Conservation (phyloP, 805 yeast species). For the Kuraishia floccosa region DNA sequence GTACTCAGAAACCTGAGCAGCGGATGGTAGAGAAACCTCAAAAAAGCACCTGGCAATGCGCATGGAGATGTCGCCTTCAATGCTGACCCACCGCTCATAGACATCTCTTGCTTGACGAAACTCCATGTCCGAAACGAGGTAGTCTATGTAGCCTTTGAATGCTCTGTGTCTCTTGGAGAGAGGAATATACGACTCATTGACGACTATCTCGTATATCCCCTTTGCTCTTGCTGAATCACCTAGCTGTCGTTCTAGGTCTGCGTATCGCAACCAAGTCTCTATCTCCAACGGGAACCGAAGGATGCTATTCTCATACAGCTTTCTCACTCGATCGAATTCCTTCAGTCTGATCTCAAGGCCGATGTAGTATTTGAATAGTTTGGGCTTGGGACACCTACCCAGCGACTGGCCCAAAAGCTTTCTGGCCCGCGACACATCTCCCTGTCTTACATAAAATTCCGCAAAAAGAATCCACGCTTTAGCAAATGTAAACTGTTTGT, state of each 20-base stretch:
- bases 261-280: constrained; percentile 50
- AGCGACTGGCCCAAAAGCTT: constrained; percentile 61
- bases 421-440: constrained; percentile 40
- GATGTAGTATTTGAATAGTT: constrained; percentile 55
- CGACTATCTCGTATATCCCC: constrained; percentile 44
- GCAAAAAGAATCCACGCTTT: constrained; percentile 66
- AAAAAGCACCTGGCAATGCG: constrained; percentile 67
- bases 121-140: constrained; percentile 47
- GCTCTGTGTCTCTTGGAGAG: constrained; percentile 4
- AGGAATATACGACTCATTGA: constrained; percentile 4
- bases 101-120: constrained; percentile 44
- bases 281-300: constrained; percentile 30
- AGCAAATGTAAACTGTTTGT: constrained; percentile 49
- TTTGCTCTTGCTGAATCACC: constrained; percentile 64
- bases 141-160: constrained; percentile 31
- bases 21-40: constrained; percentile 56
- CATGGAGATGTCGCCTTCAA: constrained; percentile 20
- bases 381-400: constrained; percentile 53
- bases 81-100: constrained; percentile 26
- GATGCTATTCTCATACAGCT: constrained; percentile 56
- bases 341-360: constrained; percentile 53
- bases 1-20: constrained; percentile 31
- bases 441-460: constrained; percentile 63
- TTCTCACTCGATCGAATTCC: constrained; percentile 74
- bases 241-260: constrained; percentile 53